Conservation (phyloP, 805 yeast species). For the Starmerella bombi region DNA sequence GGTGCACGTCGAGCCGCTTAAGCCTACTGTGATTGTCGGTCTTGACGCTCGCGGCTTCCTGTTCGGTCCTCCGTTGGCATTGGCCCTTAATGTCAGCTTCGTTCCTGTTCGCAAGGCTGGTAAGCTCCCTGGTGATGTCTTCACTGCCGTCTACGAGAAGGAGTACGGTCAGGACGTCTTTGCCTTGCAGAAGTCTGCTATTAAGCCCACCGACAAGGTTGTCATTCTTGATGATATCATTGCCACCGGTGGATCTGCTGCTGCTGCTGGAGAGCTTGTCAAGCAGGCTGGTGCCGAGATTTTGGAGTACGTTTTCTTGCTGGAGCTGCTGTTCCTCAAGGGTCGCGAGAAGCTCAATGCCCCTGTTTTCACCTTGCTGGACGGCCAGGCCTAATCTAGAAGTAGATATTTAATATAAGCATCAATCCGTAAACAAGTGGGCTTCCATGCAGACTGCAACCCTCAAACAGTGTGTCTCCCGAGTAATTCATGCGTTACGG, state of each 20-base stretch:
- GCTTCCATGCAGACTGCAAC: background rate
- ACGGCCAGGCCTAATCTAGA: constrained; percentile 45
- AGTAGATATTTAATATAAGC: too few relatives aligned
- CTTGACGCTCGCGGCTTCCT: constrained; percentile 94
- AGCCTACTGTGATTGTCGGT: constrained; percentile 81
- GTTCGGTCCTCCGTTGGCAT: constrained; percentile 90
- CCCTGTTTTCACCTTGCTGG: constrained; percentile 78
- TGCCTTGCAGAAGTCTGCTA: constrained; percentile 73
- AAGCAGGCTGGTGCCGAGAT: constrained; percentile 53
- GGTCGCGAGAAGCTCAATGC: constrained; percentile 81
- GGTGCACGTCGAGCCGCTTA: constrained; percentile 46
- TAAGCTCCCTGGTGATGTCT: constrained; percentile 79
- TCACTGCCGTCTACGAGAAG: constrained; percentile 60
- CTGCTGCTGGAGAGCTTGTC: constrained; percentile 82
- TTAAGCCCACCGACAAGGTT: constrained; percentile 69
- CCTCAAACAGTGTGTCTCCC: background rate
- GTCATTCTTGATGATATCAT: constrained; percentile 89
- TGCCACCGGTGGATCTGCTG: constrained; percentile 96
- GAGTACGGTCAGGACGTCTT: constrained; percentile 87
- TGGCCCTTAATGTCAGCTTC: constrained; percentile 78
- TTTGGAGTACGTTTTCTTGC: constrained; percentile 70
- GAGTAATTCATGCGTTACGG: background rate
- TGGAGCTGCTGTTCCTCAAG: constrained; percentile 89
- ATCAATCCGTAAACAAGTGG: background rate
- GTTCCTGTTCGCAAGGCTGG: constrained; percentile 94